A percentile compares a stretch with the other conserved stretches of the same genome.
phyloP scores from a whole-genome alignment of 83 land plant species.

The Larix sibirica region DNA sequence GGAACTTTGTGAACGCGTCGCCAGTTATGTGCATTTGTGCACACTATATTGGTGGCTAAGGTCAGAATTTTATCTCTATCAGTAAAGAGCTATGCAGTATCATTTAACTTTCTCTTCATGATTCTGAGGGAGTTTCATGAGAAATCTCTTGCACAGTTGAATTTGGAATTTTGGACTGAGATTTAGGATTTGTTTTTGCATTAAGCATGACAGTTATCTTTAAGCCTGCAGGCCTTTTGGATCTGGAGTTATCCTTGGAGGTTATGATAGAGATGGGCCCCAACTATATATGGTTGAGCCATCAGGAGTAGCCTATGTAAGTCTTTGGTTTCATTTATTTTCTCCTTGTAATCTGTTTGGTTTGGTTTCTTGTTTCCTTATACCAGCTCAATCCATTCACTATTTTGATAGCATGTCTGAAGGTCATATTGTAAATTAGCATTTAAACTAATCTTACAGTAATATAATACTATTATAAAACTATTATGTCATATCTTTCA shows the following conservation, averaged over 20 bases:
- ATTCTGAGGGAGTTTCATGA: not conserved
- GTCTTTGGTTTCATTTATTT: conserved; percentile 20
- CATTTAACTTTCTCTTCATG: not conserved
- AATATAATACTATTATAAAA: too few species aligned
- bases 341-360: not conserved
- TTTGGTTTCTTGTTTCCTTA: conserved; percentile 11
- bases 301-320: conserved; percentile 96
- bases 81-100: not conserved
- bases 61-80: conserved; percentile 22
- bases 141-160: not conserved
- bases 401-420: too few species aligned
- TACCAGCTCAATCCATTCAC: too few species aligned
- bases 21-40: conserved; percentile 96
- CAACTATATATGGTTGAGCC: conserved; percentile 98
- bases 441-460: too few species aligned
- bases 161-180: not conserved
- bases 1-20: conserved; percentile 95
- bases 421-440: too few species aligned
- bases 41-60: conserved; percentile 99
- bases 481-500: too few species aligned
- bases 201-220: not conserved
- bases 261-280: conserved; percentile 98
- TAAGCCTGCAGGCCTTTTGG: conserved; percentile 86
- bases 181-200: not conserved
- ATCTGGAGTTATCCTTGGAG: conserved; percentile 93